Conservation (phyloP, 768 basidiomycete species). For the Suillus plorans region DNA sequence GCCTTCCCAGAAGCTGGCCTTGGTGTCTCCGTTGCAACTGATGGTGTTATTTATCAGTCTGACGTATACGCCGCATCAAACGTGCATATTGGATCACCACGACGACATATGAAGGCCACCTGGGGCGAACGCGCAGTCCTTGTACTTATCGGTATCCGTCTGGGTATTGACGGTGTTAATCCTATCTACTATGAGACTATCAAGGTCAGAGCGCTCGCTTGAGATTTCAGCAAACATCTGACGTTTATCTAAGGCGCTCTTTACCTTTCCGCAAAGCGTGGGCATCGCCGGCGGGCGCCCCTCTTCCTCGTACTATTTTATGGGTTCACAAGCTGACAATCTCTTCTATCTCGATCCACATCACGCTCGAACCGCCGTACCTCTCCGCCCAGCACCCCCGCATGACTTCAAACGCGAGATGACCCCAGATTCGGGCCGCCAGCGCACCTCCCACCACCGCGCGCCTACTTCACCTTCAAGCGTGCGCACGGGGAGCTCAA, state of each 20-base stretch:
- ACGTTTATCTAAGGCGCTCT: constrained; percentile 58
- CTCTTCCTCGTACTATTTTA: constrained; percentile 97
- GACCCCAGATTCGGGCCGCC: constrained; percentile 26
- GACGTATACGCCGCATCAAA: constrained; percentile 83
- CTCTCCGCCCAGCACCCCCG: constrained; percentile 54
- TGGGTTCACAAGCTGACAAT: constrained; percentile 86
- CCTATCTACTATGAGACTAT: constrained; percentile 90
- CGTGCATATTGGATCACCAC: constrained; percentile 28
- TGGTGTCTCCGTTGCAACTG: constrained; percentile 79
- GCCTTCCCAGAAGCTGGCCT: constrained; percentile 79
- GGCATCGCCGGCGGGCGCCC: constrained; percentile 97
- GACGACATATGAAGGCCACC: constrained; percentile 27
- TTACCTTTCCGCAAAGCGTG: constrained; percentile 92
- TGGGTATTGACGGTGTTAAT: constrained; percentile 93
- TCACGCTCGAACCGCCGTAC: constrained; percentile 74
- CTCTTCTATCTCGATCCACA: constrained; percentile 84
- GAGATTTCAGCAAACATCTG: background rate
- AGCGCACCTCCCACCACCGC: constrained; percentile 32
- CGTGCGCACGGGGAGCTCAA: constrained; percentile 46
- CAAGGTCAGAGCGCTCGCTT: constrained; percentile 46
- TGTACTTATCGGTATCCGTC: constrained; percentile 79
- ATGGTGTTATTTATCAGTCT: constrained; percentile 78
- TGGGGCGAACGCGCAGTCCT: constrained; percentile 90
- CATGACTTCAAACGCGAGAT: constrained; percentile 29
- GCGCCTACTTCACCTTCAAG: constrained; percentile 52